Percentiles rank a stretch among this genome's conserved stretches.
Evolutionary conservation across 169 alveolate genomes (phyloP).

Genomic region (Blepharisma undulans): DNA sequence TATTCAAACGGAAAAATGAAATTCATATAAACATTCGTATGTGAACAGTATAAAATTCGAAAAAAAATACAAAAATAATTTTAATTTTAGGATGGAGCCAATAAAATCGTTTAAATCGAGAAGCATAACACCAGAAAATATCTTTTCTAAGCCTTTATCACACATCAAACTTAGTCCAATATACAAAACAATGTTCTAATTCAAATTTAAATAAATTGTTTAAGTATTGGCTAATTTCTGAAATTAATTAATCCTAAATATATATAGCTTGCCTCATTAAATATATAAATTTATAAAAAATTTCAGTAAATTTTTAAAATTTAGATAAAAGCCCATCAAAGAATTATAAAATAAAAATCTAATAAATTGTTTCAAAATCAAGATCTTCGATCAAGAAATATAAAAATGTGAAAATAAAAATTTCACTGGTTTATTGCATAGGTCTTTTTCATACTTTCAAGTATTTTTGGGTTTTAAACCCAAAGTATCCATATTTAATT

Average conservation of each 20-base stretch:
- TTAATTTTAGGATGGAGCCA: conserved; percentile 8
- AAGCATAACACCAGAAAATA: conserved; percentile 29
- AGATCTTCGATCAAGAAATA: background rate
- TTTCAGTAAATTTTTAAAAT: too few species aligned
- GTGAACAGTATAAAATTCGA: background rate
- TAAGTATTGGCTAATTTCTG: background rate
- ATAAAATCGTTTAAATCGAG: background rate
- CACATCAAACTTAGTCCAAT: conserved; percentile 15
- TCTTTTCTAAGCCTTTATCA: conserved; percentile 8
- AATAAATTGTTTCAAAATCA: background rate
- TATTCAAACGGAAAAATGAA: background rate
- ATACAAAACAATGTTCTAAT: background rate
- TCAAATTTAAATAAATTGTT: background rate
- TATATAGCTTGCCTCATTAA: too few species aligned
- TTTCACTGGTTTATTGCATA: background rate
- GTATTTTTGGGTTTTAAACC: background rate
- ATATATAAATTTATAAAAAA: too few species aligned
- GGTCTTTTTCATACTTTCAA: background rate
- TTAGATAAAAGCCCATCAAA: too few species aligned
- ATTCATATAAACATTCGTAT: background rate
- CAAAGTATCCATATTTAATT: background rate
- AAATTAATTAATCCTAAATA: too few species aligned
- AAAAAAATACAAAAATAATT: conserved; percentile 11
- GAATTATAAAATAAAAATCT: too few species aligned
- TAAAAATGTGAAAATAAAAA: too few species aligned